phyloP scores from a whole-genome alignment of 2,329 filamentous ascomycete genomes.

The Botrytis fabae region DNA sequence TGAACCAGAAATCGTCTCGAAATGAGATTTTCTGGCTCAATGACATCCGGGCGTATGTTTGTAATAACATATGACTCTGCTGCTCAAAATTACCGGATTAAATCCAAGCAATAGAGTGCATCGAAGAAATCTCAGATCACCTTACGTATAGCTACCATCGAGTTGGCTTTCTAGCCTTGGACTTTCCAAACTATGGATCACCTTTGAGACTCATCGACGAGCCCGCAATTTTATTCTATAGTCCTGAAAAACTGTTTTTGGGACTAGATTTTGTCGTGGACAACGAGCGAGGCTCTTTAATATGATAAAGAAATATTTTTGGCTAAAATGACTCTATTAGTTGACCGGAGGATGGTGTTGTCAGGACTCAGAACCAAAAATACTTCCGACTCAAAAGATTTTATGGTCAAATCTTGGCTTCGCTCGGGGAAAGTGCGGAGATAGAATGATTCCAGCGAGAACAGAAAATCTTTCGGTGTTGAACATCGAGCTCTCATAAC shows the following conservation, averaged over 20 bases:
- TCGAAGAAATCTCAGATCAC: no score
- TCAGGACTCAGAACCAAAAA: no score
- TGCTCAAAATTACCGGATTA: background rate
- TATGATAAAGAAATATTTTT: no score
- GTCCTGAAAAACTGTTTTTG: no score
- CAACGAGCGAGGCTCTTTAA: background rate
- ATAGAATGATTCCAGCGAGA: background rate
- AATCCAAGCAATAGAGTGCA: background rate
- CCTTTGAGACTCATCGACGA: background rate
- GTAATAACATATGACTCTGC: background rate
- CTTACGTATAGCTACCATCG: background rate
- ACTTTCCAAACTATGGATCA: background rate
- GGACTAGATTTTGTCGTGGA: no score
- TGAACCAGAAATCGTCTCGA: background rate
- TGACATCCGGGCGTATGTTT: fast-evolving
- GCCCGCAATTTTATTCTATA: no score
- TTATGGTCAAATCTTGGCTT: background rate
- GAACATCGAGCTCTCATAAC: background rate
- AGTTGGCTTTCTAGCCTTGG: background rate
- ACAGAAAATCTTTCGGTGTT: background rate
- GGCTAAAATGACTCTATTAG: background rate
- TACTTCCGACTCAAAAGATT: background rate
- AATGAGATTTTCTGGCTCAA: background rate
- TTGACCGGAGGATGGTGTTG: background rate
- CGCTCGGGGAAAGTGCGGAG: background rate